A percentile compares a stretch with the other conserved stretches of the same genome.
Evolutionary conservation across 2,329 filamentous ascomycete species (phyloP).

Genomic region (Tolypocladium ophioglossoides): DNA sequence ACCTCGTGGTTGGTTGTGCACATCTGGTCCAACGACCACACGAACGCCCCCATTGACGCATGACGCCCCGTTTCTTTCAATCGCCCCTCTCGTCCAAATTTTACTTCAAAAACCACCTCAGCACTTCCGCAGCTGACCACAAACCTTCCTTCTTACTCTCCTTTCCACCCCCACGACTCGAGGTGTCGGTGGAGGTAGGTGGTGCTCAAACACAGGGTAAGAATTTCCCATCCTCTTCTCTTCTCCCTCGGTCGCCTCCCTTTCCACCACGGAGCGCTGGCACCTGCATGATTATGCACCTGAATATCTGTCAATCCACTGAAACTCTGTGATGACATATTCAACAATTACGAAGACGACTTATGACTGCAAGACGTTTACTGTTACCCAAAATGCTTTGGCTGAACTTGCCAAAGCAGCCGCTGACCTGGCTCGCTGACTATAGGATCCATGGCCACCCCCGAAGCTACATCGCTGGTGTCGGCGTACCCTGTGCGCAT

Average conservation of each 20-base stretch:
- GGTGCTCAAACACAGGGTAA: neutral
- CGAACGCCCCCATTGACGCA: neutral
- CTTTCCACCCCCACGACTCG: neutral
- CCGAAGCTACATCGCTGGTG: neutral
- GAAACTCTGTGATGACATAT: conserved; percentile 37
- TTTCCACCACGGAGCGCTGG: neutral
- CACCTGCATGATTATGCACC: conserved; percentile 36
- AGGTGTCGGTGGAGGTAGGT: neutral
- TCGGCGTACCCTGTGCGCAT: conserved; percentile 55
- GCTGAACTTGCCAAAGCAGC: neutral
- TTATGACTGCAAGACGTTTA: conserved; percentile 21
- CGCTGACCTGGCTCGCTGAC: neutral
- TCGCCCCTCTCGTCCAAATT: neutral
- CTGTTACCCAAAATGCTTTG: neutral
- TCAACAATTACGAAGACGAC: conserved; percentile 33
- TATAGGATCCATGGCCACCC: neutral
- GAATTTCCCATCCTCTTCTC: neutral
- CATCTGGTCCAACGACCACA: no score
- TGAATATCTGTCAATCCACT: conserved; percentile 52
- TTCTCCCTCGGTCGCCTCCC: neutral
- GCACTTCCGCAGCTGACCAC: neutral
- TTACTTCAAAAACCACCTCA: neutral
- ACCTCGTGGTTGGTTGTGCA: neutral
- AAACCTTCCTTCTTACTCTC: neutral
- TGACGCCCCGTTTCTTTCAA: neutral